These are phyloP conservation scores for Pyrenophora seminiperda DNA, from an alignment of 2,329 filamentous ascomycete species.

Conservation along the genomic window DNA sequence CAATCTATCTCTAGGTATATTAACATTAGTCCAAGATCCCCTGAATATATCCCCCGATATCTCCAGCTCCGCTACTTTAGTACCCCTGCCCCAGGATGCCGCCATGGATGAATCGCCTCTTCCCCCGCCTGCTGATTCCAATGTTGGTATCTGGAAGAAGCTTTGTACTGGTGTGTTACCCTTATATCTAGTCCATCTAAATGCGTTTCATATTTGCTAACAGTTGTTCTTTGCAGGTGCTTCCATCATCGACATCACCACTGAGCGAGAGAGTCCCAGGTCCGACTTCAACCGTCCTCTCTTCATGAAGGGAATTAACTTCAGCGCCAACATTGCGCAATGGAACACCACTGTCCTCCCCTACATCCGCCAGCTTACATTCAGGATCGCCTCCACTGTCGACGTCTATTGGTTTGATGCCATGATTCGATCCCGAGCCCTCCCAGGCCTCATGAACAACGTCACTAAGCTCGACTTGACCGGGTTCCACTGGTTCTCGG, in stretches of 20 bases:
- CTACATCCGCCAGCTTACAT: conserved; percentile 13
- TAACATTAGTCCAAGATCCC: neutral
- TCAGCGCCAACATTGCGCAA: neutral
- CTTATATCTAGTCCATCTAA: neutral
- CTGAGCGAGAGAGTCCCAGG: conserved; percentile 15
- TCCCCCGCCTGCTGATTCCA: neutral
- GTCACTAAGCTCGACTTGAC: conserved; percentile 52
- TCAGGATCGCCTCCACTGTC: conserved; percentile 17
- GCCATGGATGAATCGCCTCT: too few relatives aligned
- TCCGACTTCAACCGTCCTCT: conserved; percentile 9
- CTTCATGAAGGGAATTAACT: conserved; percentile 17
- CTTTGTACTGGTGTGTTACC: neutral
- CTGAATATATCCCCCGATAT: neutral
- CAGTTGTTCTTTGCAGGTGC: conserved; percentile 4
- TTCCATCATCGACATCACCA: conserved; percentile 9
- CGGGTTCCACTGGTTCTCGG: conserved; percentile 54
- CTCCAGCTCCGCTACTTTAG: too few relatives aligned
- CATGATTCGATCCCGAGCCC: conserved; percentile 8
- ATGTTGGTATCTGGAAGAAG: neutral
- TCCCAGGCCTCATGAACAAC: conserved; percentile 14
- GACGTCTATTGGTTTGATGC: conserved; percentile 17
- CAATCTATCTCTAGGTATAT: neutral
- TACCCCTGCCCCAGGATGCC: too few relatives aligned
- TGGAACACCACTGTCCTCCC: conserved; percentile 23
- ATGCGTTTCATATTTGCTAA: neutral